Conservation (phyloP, 441 rosid genomes). For the Melastoma candidum region DNA sequence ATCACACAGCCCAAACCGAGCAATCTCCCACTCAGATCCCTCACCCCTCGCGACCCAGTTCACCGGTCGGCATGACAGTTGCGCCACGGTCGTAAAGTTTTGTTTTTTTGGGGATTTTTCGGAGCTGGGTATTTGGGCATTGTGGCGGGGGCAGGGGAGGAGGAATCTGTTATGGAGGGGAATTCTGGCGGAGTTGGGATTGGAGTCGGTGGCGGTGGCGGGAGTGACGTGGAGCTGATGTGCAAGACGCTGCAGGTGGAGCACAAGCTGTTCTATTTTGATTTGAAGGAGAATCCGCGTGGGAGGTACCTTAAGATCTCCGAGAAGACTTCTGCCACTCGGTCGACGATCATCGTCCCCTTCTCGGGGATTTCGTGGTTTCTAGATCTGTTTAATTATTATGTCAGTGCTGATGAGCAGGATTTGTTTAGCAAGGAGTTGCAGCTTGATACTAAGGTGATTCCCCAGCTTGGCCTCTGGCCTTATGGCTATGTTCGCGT, state of each 20-base stretch:
- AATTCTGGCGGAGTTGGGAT: slow-evolving; percentile 2
- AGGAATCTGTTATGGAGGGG: slow-evolving; percentile 14
- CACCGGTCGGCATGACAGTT: too few species aligned
- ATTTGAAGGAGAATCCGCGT: slow-evolving; percentile 97
- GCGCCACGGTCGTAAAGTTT: too few species aligned
- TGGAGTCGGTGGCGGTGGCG: slow-evolving; percentile 29
- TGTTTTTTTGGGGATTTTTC: slow-evolving; percentile 4
- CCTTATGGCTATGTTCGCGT: neutral
- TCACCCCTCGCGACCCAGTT: too few species aligned
- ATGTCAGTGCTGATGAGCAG: slow-evolving; percentile 72
- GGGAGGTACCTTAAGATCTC: slow-evolving; percentile 90
- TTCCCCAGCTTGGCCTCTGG: neutral
- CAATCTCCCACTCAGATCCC: too few species aligned
- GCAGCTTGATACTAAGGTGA: slow-evolving; percentile 86
- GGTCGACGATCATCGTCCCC: slow-evolving; percentile 97
- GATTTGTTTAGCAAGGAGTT: slow-evolving; percentile 88
- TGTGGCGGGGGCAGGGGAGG: neutral
- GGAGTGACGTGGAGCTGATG: slow-evolving; percentile 81
- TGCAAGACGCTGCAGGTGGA: slow-evolving; percentile 94
- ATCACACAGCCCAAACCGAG: too few species aligned
- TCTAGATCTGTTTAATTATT: slow-evolving; percentile 92
- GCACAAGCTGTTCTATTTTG: slow-evolving; percentile 93
- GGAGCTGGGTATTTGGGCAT: neutral
- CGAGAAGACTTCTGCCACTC: slow-evolving; percentile 90
- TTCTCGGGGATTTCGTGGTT: slow-evolving; percentile 95